Base-by-base conservation (phyloP, 1,284 basidiomycete genomes). In the Phellopilus nigrolimitatus region DNA sequence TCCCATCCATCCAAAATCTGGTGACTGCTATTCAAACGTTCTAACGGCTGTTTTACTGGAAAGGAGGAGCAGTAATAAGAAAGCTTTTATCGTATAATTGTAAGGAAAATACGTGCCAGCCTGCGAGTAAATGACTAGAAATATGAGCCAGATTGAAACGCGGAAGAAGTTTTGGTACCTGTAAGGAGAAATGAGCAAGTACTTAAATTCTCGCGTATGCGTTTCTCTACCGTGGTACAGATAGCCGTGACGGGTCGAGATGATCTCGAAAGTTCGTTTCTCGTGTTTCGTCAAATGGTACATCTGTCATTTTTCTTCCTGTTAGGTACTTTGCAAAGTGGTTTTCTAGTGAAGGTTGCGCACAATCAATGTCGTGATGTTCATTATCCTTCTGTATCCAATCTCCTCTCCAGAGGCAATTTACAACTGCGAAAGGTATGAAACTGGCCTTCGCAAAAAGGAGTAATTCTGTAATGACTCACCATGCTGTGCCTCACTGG, bases 401-500 rank as follows among this genome's bases (percentile, higher is more conserved):
- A 15, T 84, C 78, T n/a, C 92, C 92, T 21, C 68, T 74, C 91
- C 92, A 95, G 10, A 95, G 73, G 2, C 76, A 72, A 56, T 77
- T 76, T 19, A 88, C 79, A 13, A 88, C 85, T 88, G 31, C 9
- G 42, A 6, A 31, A 31, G 41, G 6, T 46, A 7, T 52, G 30
- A 50, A 15, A 31, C 34, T n/a, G 19, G 43, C 42, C 46, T 25
- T 38, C 28, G 33, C 33, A 41, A n/a, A 27, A 49, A 27, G 17
- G 45, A 22, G 10, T 19, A 15, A 28, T 22, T 3, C 19, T 34
- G n/a, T 21, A 19, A 24, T 8, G 25, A 60, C 71, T 57, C 50
- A 86, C 88, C 82, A 61, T 88, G 77, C 66, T 97, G 93, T 6
- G 90, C 82, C 69, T 97, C 93, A 48, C 69, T 83, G 0, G 90